Base-by-base conservation (phyloP, 495 filamentous ascomycete genomes). In the Daldinia vernicosa region DNA sequence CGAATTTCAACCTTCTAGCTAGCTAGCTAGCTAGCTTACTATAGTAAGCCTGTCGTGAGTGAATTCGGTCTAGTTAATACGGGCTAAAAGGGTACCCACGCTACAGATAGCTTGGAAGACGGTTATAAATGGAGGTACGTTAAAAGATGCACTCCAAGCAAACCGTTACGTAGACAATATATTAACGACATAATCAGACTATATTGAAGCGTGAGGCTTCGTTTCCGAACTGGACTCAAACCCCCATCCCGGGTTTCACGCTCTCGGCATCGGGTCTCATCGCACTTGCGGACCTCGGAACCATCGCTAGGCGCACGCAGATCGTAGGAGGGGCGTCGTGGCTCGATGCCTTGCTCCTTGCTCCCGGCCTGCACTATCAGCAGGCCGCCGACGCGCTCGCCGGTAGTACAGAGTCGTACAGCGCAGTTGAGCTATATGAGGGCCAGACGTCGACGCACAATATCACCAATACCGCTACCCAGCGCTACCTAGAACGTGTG, bases 351-450 rank as follows among this genome's bases (percentile, higher is more conserved):
- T 75, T 90, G 5, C 73, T 89, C 26, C 80, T 90, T 0, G 86
- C 84, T 15, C 89, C 89, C 0, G 88, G 87, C 2, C 69, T 90
- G 47, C 88, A 90, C 78, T 83, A 83, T 55, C 87, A 90, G 67
- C 88, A 90, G 69, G 74, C 80, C 4, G 87, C 85, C n/a, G 84
- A 84, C 14, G 77, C 79, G 27, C 71, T 88, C 39, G 69, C 60
- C 26, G 72, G 73, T 7, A 47, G 73, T 33, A 56, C 69, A 19
- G 72, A 69, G 19, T 61, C 73, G 26, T 74, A 74, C 55, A 51
- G 65, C 68, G 75, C 82, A 66, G 27, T 78, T 70, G 69, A 85
- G 77, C 27, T 82, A 72, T 69, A 67, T 26, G 76, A 66, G 43
- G 76, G 74, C 37, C 67, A 71, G 14, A 66, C 74, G 4, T 68